Base-by-base conservation (phyloP, 2,329 filamentous ascomycete genomes). In the Zalaria sp. region DNA sequence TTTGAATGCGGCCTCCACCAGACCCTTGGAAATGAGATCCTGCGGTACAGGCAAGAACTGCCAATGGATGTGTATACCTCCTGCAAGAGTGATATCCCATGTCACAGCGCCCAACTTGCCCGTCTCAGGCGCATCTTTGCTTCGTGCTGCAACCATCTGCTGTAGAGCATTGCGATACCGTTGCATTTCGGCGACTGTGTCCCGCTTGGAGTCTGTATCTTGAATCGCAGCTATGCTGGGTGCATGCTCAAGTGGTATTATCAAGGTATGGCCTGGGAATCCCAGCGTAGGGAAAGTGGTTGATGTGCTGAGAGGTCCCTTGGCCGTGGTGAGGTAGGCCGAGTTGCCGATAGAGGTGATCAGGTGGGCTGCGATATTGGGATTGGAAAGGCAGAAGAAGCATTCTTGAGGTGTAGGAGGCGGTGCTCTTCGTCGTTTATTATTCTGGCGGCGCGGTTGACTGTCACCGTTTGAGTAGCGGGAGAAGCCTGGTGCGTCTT, bases 311-410 rank as follows among this genome's bases (percentile, higher is more conserved):
- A 98, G 70, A 4, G 91, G 88, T 0, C 91, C 91, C 60, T 94
- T 95, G 45, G 91, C 86, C 25, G 83, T 91, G 27, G 91, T 93
- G 42, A 96, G 64, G 59, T 96, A 96, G 41, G 79, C 73, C 46
- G 93, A 83, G 11, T 87, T 79, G 41, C 84, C 91, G 48, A 98
- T 89, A 26, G 83, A 87, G 49, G 83, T 82, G 53, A 95, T 81
- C 61, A 98, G 82, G 62, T 98, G 89, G 1, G 81, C 81, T 40
- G 83, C 82, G 36, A 91, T 68, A 46, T 81, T 82, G 4, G 83
- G 77, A 59, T 93, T 95, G 4, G 85, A 88, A 7, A 98, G 72
- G 57, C 91, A 98, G 67, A 98, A 96, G 68, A 91, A 98, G 64
- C 91, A 98, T 53, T 81, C 74, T 40, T 81, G 79, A 2, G 85